A percentile compares a stretch with the other conserved stretches of the same genome.
Conservation (phyloP, 805 yeast genomes). For the Candida taoyuanica region DNA sequence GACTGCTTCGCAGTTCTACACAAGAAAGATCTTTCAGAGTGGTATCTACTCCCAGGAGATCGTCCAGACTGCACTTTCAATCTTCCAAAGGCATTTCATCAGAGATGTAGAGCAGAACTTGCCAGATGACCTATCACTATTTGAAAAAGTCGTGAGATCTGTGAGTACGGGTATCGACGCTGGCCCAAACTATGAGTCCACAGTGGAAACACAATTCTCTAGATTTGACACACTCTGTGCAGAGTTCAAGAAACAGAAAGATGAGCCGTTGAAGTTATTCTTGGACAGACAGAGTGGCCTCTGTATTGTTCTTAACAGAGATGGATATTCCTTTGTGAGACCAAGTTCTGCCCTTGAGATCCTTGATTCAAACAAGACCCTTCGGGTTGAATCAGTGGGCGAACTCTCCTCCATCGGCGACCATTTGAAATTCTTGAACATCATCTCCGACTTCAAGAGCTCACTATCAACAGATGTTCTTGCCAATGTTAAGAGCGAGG, state of each 20-base stretch:
- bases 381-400: slow-evolving; percentile 17
- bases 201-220: slow-evolving; percentile 54
- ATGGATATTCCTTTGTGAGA: slow-evolving; percentile 33
- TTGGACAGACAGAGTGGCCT: slow-evolving; percentile 31
- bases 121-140: slow-evolving; percentile 27
- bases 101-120: slow-evolving; percentile 23
- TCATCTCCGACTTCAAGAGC: slow-evolving; percentile 36
- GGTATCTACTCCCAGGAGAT: slow-evolving; percentile 45
- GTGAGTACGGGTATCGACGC: slow-evolving; percentile 30
- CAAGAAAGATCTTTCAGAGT: slow-evolving; percentile 43
- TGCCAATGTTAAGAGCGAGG: slow-evolving; percentile 29
- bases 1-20: slow-evolving; percentile 36
- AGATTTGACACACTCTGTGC: slow-evolving; percentile 67
- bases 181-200: slow-evolving; percentile 32
- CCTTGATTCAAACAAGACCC: slow-evolving; percentile 27
- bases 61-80: slow-evolving; percentile 47
- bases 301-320: slow-evolving; percentile 32
- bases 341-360: slow-evolving; percentile 31
- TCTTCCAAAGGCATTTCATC: slow-evolving; percentile 43
- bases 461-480: slow-evolving; percentile 36
- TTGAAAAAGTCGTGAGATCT: slow-evolving; percentile 30
- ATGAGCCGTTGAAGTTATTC: slow-evolving; percentile 55
- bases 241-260: slow-evolving; percentile 57
- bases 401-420: slow-evolving; percentile 8
- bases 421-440: slow-evolving; percentile 29